Evolutionary conservation across 345 rosid species (phyloP), one percentile per base, ranked within the genome.

Genomic region (Boechera retrofracta): DNA sequence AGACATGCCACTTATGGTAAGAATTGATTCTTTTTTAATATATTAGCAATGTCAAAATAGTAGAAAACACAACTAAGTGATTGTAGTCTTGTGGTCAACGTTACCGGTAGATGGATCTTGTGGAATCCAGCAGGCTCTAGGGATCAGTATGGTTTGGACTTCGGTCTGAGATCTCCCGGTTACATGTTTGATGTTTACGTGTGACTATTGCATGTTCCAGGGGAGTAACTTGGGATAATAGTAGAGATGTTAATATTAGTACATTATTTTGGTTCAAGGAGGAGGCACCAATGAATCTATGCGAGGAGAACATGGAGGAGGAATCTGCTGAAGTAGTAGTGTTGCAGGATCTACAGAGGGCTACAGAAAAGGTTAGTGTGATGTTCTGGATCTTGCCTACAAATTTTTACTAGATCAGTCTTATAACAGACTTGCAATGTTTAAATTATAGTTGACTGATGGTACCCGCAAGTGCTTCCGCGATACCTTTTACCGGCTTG

Each of bases 401-500:
- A 10, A 21, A 9, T 38, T 48, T 67, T 63, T 24, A 3, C 44
- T 52, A 13, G 21, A 65, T 64, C 15, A 29, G 60, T 61, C 61
- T 59, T 78, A 35, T 64, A 51, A 72, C 62, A 67, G 10, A 49
- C 2, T 29, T 29, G 28, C 39, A 56, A 4, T 28, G 2, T 56
- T 69, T 13, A 0, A 21, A 5, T 10, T 33, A 6, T 84, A 94
- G 98, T 72, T 94, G 77, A 81, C 80, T 32, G 83, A 87, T 54
- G 74, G 83, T 73, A 83, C 91, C 24, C 88, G 97, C 42, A 86
- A 88, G 35, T 89, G 97, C 81, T 85, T 94, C 55, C 90, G 96
- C 33, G 93, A 90, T 79, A 89, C 93, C 24, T 79, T 94, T 74
- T 91, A 94, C 80, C 98, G 98, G 10, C 92, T 94, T 48, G 94